phyloP scores from a whole-genome alignment of 768 basidiomycete genomes.

The Pisolithus microcarpus region DNA sequence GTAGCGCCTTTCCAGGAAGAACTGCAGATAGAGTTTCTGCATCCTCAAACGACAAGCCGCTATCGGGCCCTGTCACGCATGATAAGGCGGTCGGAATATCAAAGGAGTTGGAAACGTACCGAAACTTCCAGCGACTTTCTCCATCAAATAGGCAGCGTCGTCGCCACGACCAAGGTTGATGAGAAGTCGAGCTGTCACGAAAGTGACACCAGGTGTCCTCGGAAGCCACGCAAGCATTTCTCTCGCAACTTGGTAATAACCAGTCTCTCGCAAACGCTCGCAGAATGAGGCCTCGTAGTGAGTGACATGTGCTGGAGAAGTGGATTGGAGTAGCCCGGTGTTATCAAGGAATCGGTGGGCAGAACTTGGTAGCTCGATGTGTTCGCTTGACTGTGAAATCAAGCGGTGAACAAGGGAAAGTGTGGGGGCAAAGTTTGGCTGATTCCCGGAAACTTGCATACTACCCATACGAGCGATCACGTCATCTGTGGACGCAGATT shows the following conservation, averaged over 20 bases:
- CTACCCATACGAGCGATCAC: conserved; percentile 56
- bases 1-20: conserved; percentile 49
- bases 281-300: conserved; percentile 67
- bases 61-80: conserved; percentile 37
- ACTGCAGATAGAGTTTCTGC: conserved; percentile 53
- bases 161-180: conserved; percentile 60
- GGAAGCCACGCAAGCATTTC: conserved; percentile 76
- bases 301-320: conserved; percentile 61
- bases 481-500: conserved; percentile 50
- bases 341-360: conserved; percentile 67
- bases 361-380: conserved; percentile 45
- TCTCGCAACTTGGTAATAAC: conserved; percentile 52
- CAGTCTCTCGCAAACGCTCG: conserved; percentile 57
- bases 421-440: conserved; percentile 41
- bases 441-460: conserved; percentile 60
- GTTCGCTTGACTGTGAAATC: conserved; percentile 44
- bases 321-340: conserved; percentile 59
- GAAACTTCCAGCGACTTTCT: conserved; percentile 69
- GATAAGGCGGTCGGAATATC: not conserved
- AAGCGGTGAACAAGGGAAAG: conserved; percentile 61
- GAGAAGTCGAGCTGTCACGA: conserved; percentile 64
- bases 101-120: conserved; percentile 41
- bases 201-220: conserved; percentile 65
- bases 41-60: conserved; percentile 51
- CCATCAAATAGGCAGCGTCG: conserved; percentile 65